A percentile compares a stretch with the other conserved stretches of the same genome.
Evolutionary conservation across 768 basidiomycete genomes (phyloP).

Genomic region (Symmetrospora coprosmae): DNA sequence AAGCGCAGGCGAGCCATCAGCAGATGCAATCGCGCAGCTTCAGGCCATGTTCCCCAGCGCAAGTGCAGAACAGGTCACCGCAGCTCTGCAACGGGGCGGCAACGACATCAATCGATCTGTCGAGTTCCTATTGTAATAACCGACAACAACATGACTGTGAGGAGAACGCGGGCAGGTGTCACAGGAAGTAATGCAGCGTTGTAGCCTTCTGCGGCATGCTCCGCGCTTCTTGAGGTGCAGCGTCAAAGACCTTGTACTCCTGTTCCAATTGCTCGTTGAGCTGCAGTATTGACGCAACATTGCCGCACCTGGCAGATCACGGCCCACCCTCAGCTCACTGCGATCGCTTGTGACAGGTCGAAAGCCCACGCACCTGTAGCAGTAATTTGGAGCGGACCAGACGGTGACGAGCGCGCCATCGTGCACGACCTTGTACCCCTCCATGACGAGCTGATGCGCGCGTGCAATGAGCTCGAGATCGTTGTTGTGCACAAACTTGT

Average conservation of each 20-base stretch:
- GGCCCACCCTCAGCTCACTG: background rate
- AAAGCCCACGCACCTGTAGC: slow-evolving; percentile 46
- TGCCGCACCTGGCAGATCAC: slow-evolving; percentile 57
- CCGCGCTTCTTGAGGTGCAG: slow-evolving; percentile 49
- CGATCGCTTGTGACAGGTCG: background rate
- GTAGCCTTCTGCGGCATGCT: slow-evolving; percentile 30
- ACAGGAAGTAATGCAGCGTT: slow-evolving; percentile 31
- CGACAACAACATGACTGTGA: no score
- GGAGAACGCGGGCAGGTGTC: no score
- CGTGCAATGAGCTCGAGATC: slow-evolving; percentile 86
- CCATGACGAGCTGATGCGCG: slow-evolving; percentile 75
- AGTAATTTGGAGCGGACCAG: slow-evolving; percentile 91
- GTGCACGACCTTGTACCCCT: slow-evolving; percentile 74
- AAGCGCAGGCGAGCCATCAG: background rate
- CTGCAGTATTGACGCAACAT: slow-evolving; percentile 85
- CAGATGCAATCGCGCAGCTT: slow-evolving; percentile 18
- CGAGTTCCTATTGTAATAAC: slow-evolving; percentile 4
- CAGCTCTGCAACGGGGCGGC: slow-evolving; percentile 13
- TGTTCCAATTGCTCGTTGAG: slow-evolving; percentile 84
- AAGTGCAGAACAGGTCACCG: background rate
- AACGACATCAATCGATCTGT: slow-evolving; percentile 17
- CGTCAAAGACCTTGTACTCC: slow-evolving; percentile 88
- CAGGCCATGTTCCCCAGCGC: slow-evolving; percentile 21
- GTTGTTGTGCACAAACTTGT: slow-evolving; percentile 77
- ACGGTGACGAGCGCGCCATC: slow-evolving; percentile 89